These are phyloP conservation scores for Sporisorium exsertum DNA, from an alignment of 1,284 basidiomycete species.

Conservation along the genomic window DNA sequence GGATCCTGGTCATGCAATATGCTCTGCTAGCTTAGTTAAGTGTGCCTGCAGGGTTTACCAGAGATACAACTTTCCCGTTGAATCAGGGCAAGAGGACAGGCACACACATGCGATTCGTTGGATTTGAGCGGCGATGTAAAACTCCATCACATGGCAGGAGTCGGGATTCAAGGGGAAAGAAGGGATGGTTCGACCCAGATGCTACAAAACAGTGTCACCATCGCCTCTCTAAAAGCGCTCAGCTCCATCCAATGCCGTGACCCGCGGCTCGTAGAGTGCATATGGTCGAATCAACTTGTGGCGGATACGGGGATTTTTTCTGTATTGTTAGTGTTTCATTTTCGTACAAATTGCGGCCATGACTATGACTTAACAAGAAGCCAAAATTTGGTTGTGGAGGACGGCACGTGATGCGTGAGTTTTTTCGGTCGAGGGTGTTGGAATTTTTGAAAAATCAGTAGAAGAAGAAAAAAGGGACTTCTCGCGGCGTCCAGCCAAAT, in stretches of 20 bases:
- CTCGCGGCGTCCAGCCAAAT: not conserved
- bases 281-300: too few relatives aligned
- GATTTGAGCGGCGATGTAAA: not conserved
- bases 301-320: not conserved
- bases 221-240: not conserved
- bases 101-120: too few relatives aligned
- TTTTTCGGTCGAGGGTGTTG: constrained; percentile 8
- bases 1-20: not conserved
- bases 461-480: not conserved
- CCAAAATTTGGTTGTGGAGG: not conserved
- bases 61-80: not conserved
- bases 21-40: constrained; percentile 2
- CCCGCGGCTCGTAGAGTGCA: too few relatives aligned
- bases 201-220: not conserved
- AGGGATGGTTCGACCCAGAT: not conserved
- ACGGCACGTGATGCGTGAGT: constrained; percentile 17
- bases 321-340: not conserved
- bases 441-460: constrained; percentile 18
- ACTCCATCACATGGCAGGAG: too few relatives aligned
- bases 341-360: not conserved
- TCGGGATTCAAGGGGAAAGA: too few relatives aligned
- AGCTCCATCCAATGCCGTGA: not conserved
- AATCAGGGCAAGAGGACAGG: too few relatives aligned
- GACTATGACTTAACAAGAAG: not conserved
- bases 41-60: not conserved